phyloP scores from a whole-genome alignment of 352 stramenopile genomes.

The Globisporangium megalacanthum region DNA sequence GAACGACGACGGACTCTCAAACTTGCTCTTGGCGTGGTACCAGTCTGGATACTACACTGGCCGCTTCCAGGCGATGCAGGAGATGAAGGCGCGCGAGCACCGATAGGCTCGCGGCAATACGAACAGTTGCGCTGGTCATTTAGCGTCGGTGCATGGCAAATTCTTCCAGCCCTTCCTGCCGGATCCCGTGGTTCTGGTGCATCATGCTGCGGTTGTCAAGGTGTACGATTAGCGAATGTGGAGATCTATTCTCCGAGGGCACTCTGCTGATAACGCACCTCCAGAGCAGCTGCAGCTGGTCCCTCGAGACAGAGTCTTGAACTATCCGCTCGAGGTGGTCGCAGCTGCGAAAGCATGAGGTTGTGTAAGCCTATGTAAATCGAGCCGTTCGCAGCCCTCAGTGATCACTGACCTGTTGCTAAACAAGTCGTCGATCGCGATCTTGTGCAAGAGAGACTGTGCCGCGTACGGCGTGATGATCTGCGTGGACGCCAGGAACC shows the following conservation, averaged over 20 bases:
- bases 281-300: slow-evolving; percentile 44
- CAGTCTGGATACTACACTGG: slow-evolving; percentile 81
- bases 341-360: slow-evolving; percentile 15
- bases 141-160: background rate
- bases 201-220: slow-evolving; percentile 7
- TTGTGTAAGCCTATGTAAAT: background rate
- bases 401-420: slow-evolving; percentile 36
- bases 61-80: slow-evolving; percentile 70
- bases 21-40: slow-evolving; percentile 79
- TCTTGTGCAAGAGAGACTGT: slow-evolving; percentile 64
- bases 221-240: background rate
- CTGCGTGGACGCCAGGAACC: slow-evolving; percentile 62
- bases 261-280: slow-evolving; percentile 14
- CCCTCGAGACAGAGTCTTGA: slow-evolving; percentile 26
- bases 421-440: slow-evolving; percentile 52
- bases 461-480: slow-evolving; percentile 58
- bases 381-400: background rate
- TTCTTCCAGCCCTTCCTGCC: background rate
- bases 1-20: slow-evolving; percentile 57
- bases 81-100: slow-evolving; percentile 40
- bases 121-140: background rate
- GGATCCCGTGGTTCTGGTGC: slow-evolving; percentile 14
- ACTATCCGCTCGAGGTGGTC: slow-evolving; percentile 30
- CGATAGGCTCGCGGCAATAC: slow-evolving; percentile 5
- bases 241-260: too few relatives aligned